A percentile compares a stretch with the other conserved stretches of the same genome.
These are phyloP conservation scores for Phtheirospermum japonicum DNA, from an alignment of 257 asterid genomes.

Conservation along the genomic window DNA sequence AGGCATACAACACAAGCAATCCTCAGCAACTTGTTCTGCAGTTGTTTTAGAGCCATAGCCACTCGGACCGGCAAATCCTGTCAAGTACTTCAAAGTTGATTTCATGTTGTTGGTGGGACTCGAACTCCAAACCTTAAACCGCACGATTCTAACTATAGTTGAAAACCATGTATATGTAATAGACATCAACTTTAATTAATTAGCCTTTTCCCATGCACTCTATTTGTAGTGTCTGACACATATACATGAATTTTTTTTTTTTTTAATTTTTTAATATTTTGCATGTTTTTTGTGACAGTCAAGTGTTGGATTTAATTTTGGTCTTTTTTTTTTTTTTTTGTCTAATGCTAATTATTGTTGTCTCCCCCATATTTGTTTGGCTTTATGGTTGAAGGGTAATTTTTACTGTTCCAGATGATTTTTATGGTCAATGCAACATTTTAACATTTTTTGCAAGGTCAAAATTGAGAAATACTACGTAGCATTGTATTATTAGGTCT, in stretches of 20 bases:
- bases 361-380: slow-evolving; percentile 48
- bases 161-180: slow-evolving; percentile 35
- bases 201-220: slow-evolving; percentile 2
- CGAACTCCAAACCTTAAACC: slow-evolving; percentile 33
- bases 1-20: slow-evolving; percentile 31
- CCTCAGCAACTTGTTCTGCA: slow-evolving; percentile 55
- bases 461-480: too few relatives aligned
- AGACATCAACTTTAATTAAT: not conserved
- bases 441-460: too few relatives aligned
- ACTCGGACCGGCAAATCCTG: slow-evolving; percentile 78
- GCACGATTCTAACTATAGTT: slow-evolving; percentile 36
- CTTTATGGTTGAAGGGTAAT: slow-evolving; percentile 30
- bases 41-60: slow-evolving; percentile 83
- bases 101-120: slow-evolving; percentile 38
- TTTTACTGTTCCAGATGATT: too few relatives aligned
- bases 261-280: too few relatives aligned
- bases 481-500: too few relatives aligned
- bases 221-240: not conserved
- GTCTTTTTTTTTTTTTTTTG: not conserved
- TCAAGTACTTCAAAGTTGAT: slow-evolving; percentile 68
- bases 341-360: slow-evolving; percentile 54
- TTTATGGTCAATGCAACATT: too few relatives aligned
- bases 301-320: slow-evolving; percentile 29
- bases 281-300: slow-evolving; percentile 46
- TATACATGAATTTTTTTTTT: too few relatives aligned